These are phyloP conservation scores for Globisporangium okanoganense DNA, from an alignment of 352 stramenopile genomes.

Conservation along the genomic window DNA sequence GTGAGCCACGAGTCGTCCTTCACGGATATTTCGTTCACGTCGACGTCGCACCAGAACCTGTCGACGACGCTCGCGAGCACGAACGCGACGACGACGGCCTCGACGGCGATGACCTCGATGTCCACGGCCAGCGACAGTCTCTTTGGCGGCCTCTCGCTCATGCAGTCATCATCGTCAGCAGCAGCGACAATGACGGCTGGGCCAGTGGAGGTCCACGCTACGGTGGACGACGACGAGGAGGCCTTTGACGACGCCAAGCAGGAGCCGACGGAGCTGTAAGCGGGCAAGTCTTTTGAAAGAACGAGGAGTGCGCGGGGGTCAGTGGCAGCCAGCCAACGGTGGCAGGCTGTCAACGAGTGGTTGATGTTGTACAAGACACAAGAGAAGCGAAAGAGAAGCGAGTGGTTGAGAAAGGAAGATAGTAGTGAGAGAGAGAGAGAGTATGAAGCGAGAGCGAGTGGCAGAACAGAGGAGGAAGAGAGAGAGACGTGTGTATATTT, in stretches of 20 bases:
- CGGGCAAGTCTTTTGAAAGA: too few relatives aligned
- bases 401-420: neutral
- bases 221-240: slow-evolving; percentile 1
- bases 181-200: neutral
- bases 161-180: slow-evolving; percentile 1
- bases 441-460: neutral
- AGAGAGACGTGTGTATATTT: slow-evolving; percentile 3
- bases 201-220: neutral
- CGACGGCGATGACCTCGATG: neutral
- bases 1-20: slow-evolving; percentile 17
- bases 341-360: neutral
- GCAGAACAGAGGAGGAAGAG: neutral
- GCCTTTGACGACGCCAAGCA: slow-evolving; percentile 13
- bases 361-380: slow-evolving; percentile 8
- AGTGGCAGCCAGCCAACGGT: too few relatives aligned
- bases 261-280: slow-evolving; percentile 9
- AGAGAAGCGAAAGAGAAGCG: neutral
- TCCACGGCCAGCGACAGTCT: neutral
- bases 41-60: slow-evolving; percentile 2
- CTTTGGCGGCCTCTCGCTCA: slow-evolving; percentile 18
- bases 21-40: slow-evolving; percentile 18
- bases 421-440: neutral
- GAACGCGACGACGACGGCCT: neutral
- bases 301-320: too few relatives aligned
- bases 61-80: slow-evolving; percentile 1